These are phyloP conservation scores for Boletus fagicola DNA, from an alignment of 768 basidiomycete species.

Conservation along the genomic window DNA sequence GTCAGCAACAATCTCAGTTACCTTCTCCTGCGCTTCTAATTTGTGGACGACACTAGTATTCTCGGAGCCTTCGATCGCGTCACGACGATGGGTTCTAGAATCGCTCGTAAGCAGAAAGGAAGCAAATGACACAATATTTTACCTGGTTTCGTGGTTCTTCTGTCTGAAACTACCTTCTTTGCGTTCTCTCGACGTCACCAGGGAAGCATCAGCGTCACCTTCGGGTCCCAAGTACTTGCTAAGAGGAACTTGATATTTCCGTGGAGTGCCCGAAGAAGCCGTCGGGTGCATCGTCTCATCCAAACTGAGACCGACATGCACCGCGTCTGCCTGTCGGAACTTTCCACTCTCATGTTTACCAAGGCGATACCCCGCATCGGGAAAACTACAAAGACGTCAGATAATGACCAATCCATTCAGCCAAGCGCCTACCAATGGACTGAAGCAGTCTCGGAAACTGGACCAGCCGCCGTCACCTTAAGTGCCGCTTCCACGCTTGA, in stretches of 20 bases:
- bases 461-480: neutral
- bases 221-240: conserved; percentile 10
- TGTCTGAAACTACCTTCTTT: neutral
- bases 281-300: neutral
- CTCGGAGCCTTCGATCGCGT: neutral
- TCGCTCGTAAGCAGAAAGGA: neutral
- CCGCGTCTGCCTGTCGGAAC: neutral
- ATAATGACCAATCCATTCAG: neutral
- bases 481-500: neutral
- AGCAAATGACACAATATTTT: neutral
- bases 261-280: neutral
- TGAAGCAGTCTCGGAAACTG: neutral
- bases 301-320: conserved; percentile 2
- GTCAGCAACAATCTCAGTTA: neutral
- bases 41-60: neutral
- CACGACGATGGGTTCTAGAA: neutral
- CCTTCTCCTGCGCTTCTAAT: neutral
- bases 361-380: neutral
- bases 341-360: neutral
- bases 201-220: neutral
- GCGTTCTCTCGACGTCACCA: neutral
- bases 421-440: conserved; percentile 5
- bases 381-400: conserved; percentile 9
- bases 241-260: conserved; percentile 21
- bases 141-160: conserved; percentile 1